Percentiles rank a stretch among this genome's conserved stretches.
Evolutionary conservation across 75 land plant genomes (phyloP).

Genomic region (Sequoia sempervirens): DNA sequence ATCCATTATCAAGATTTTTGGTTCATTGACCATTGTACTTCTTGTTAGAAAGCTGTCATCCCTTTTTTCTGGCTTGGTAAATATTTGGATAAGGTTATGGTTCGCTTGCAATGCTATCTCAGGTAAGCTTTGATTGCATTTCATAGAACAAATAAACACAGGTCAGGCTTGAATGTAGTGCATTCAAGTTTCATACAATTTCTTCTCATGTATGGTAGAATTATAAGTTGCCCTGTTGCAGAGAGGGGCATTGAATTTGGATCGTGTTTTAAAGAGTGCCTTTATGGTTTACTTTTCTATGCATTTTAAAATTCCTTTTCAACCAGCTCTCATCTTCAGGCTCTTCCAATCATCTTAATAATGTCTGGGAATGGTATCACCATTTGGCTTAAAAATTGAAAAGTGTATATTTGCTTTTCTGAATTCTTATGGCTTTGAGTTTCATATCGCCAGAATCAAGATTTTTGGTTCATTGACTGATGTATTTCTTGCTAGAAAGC

Average conservation of each 20-base stretch:
- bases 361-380: neutral
- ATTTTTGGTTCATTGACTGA: neutral
- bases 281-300: neutral
- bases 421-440: neutral
- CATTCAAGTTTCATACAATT: no score
- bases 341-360: neutral
- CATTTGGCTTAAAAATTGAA: neutral
- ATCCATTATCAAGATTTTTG: neutral
- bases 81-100: no score
- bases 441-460: neutral
- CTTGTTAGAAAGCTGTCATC: neutral
- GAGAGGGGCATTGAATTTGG: no score
- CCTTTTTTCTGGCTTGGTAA: no score
- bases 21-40: neutral
- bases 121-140: no score
- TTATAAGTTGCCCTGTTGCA: no score
- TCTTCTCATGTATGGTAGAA: no score
- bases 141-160: no score
- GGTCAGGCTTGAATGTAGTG: no score
- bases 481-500: neutral
- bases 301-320: neutral
- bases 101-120: no score
- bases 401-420: neutral
- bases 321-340: neutral
- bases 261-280: no score